phyloP scores from a whole-genome alignment of 108 stramenopile genomes.

The Pseudonitzschia delicatissima region DNA sequence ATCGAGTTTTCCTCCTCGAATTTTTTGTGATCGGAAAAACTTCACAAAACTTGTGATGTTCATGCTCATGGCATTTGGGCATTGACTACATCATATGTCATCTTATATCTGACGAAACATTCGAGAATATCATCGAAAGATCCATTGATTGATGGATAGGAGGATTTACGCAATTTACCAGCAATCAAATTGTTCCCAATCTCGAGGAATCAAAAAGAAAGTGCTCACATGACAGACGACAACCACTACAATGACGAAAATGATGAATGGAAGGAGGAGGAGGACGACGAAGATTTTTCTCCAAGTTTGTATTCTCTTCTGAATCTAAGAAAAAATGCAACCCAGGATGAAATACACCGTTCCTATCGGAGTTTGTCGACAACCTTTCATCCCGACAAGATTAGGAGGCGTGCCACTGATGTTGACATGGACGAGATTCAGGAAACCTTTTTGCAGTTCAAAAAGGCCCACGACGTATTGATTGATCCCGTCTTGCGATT shows the following conservation, averaged over 20 bases:
- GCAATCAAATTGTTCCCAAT: no score
- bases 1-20: no score
- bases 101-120: no score
- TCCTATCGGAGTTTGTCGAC: slow-evolving; percentile 42
- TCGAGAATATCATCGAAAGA: no score
- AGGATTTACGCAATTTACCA: no score
- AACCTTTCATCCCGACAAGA: slow-evolving; percentile 61
- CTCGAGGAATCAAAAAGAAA: no score
- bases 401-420: neutral
- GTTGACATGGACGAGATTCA: slow-evolving; percentile 28
- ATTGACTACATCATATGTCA: no score
- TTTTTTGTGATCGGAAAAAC: no score
- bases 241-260: neutral
- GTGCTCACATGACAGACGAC: no score
- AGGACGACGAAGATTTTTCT: neutral
- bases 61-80: no score
- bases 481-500: slow-evolving; percentile 52
- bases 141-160: no score
- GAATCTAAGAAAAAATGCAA: slow-evolving; percentile 37
- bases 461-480: slow-evolving; percentile 51
- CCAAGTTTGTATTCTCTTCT: slow-evolving; percentile 50
- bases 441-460: slow-evolving; percentile 38
- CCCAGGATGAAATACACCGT: slow-evolving; percentile 40
- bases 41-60: no score
- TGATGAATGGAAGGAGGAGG: neutral